Base-by-base conservation (phyloP, 2,329 filamentous ascomycete species). In the Neopestalotiopsis rosae region DNA sequence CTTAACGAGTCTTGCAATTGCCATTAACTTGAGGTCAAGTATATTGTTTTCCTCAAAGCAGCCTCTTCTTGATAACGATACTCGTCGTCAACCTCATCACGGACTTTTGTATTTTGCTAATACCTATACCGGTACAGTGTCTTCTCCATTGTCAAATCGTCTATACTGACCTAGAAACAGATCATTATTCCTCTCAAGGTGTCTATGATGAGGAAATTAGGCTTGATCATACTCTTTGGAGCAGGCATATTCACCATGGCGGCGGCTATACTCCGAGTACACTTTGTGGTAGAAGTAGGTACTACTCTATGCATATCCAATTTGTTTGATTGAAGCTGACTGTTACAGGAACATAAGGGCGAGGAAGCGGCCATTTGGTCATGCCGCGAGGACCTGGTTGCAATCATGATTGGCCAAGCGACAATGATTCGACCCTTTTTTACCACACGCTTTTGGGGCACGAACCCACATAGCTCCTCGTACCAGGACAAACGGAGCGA, bases 221-320 rank as follows among this genome's bases (percentile, higher is more conserved):
- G 56, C 6, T 32, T 59, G 9, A 28, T 30, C 12, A 32, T 59
- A 3, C 56, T 59, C 13, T 59, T 59, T 32, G 30, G 24, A 0
- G 56, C 56, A 12, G 56, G 56, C 14, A 28, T 59, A 28, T 59
- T 59, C 20, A 59, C 30, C 56, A 59, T 59, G 56, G 56, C 32
- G 10, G 56, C 56, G 10, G 56, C 56, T 32, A 59, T 59, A 28
- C 10, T 59, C 13, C 56, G 56, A 32, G 56, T 59, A 13, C 20
- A 28, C 56, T 28, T 59, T 5, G 56, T 59, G 7, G 24, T 59
- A 32, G 30, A 28, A 28, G 56, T 59, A 30, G 17, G 20, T 17
- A 7, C 14, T n/a, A 49, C n/a, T n/a, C 45, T 20, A 2, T 6
- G n/a, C 4, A 49, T 49, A 0, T n/a, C 20, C 45, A 17, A 49